phyloP scores from a whole-genome alignment of 1,284 basidiomycete genomes.

The Moesziomyces sp. region DNA sequence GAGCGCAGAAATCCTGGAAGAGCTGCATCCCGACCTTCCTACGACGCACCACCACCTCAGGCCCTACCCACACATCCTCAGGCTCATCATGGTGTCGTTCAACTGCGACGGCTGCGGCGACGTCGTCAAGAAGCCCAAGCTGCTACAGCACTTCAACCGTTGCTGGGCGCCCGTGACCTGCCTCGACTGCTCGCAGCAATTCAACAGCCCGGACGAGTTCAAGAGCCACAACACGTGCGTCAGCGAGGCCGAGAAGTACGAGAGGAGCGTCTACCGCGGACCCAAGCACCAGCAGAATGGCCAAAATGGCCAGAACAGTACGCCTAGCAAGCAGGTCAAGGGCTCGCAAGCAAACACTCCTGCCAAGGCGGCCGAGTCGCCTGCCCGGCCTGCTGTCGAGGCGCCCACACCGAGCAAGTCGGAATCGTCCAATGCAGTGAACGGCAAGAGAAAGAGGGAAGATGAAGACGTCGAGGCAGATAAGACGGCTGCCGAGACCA shows the following conservation, averaged over 20 bases:
- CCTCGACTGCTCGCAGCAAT: constrained; percentile 65
- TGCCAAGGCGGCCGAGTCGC: constrained; percentile 1
- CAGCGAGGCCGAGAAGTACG: constrained; percentile 67
- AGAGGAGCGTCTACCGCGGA: constrained; percentile 52
- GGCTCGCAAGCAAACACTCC: constrained; percentile 10
- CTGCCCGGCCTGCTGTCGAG: no score
- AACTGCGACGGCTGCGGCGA: constrained; percentile 66
- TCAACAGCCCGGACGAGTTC: constrained; percentile 61
- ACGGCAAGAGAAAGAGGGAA: constrained; percentile 32
- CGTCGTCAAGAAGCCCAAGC: constrained; percentile 67
- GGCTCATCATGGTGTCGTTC: constrained; percentile 59
- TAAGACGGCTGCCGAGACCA: neutral
- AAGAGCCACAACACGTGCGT: constrained; percentile 66
- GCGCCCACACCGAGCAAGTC: constrained; percentile 9
- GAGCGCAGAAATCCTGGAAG: no score
- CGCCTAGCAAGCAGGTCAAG: constrained; percentile 20
- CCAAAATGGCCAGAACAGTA: constrained; percentile 6
- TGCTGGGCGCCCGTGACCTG: constrained; percentile 65
- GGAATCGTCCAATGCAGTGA: constrained; percentile 11
- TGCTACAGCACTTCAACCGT: constrained; percentile 62
- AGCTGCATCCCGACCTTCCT: neutral
- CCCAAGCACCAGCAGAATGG: constrained; percentile 36
- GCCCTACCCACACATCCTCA: neutral
- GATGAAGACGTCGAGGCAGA: constrained; percentile 11
- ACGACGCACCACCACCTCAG: neutral